Conservation (phyloP, 1,284 basidiomycete genomes). For the Ustilago shanxiensis region DNA sequence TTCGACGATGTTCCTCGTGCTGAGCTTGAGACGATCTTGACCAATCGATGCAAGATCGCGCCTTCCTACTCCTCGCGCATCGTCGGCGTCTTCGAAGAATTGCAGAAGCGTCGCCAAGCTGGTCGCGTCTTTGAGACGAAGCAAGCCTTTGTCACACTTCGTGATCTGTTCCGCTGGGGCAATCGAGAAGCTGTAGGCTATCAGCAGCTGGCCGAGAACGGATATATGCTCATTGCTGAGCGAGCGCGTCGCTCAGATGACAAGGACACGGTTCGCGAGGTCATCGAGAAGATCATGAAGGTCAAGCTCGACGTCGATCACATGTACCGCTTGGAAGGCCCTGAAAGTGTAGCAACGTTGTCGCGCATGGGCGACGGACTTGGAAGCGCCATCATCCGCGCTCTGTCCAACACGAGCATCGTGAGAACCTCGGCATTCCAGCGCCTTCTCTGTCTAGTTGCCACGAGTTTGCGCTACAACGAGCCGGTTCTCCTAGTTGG, state of each 20-base stretch:
- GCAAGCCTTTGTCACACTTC: constrained; percentile 93
- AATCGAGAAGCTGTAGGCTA: constrained; percentile 85
- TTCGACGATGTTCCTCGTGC: constrained; percentile 96
- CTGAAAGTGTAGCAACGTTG: constrained; percentile 47
- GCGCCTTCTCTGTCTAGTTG: constrained; percentile 85
- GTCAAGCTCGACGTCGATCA: constrained; percentile 80
- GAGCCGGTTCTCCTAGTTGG: constrained; percentile 98
- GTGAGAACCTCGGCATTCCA: constrained; percentile 96
- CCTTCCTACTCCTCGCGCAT: constrained; percentile 85
- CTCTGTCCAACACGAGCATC: constrained; percentile 73
- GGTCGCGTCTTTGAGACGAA: constrained; percentile 97
- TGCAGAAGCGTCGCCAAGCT: constrained; percentile 90
- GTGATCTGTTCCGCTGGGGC: constrained; percentile 98
- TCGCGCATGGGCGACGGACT: constrained; percentile 52
- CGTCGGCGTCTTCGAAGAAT: constrained; percentile 90
- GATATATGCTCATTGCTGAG: constrained; percentile 97
- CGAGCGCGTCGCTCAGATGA: constrained; percentile 87
- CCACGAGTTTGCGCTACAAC: constrained; percentile 85
- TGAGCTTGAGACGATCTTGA: constrained; percentile 87
- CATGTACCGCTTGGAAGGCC: constrained; percentile 74
- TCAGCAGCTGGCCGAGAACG: constrained; percentile 93
- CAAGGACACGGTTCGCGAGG: constrained; percentile 87
- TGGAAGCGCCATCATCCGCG: constrained; percentile 60
- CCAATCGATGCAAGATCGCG: constrained; percentile 65
- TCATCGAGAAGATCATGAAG: constrained; percentile 90